Conservation (phyloP, 2,329 filamentous ascomycete genomes). For the Xylariaceae sp. region DNA sequence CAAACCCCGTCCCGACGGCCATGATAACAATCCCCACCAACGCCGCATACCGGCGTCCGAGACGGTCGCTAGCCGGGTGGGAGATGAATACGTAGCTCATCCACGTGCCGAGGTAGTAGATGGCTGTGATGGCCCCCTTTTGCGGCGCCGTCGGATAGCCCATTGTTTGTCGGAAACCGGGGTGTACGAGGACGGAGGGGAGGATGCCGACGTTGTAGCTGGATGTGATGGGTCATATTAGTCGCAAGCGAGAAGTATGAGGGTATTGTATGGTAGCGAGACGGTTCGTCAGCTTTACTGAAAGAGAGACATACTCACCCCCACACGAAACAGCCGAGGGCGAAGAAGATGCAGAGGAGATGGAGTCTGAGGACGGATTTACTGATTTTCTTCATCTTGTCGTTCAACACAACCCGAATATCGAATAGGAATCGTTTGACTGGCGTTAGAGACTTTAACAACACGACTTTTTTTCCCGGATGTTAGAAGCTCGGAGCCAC, state of each 20-base stretch:
- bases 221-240: neutral
- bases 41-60: constrained; percentile 49
- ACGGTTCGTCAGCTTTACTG: no score
- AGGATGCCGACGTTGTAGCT: constrained; percentile 56
- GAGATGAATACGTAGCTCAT: constrained; percentile 50
- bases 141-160: constrained; percentile 40
- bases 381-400: constrained; percentile 24
- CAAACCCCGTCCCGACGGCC: constrained; percentile 44
- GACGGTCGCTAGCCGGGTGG: constrained; percentile 44
- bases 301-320: constrained; percentile 36
- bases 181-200: constrained; percentile 51
- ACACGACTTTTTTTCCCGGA: no score
- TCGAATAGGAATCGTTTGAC: no score
- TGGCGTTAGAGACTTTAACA: neutral
- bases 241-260: no score
- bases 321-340: constrained; percentile 52
- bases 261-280: no score
- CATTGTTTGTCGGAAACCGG: constrained; percentile 47
- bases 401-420: neutral
- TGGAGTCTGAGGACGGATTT: constrained; percentile 41
- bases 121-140: constrained; percentile 49
- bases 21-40: constrained; percentile 43
- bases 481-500: neutral
- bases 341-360: constrained; percentile 47
- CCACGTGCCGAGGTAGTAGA: constrained; percentile 55